Evolutionary conservation across 129 eudicot species (phyloP).

Genomic region (Chrysanthemum makinoi): DNA sequence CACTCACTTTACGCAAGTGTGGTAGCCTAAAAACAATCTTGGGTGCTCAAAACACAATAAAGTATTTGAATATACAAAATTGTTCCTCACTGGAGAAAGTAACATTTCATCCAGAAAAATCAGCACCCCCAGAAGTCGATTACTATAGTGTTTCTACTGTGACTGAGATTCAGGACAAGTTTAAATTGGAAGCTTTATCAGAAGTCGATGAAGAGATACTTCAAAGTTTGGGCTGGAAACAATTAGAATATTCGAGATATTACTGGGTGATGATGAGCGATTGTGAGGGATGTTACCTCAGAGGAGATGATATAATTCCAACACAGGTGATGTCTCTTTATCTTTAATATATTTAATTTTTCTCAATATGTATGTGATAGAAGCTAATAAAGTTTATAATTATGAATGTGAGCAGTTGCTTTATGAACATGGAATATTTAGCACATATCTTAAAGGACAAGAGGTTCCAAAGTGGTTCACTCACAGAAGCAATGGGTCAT

Average conservation of each 20-base stretch:
- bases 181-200: slow-evolving; percentile 4
- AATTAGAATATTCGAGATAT: background rate
- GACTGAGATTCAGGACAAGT: slow-evolving; percentile 20
- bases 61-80: background rate
- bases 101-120: slow-evolving; percentile 18
- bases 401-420: background rate
- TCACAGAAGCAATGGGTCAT: background rate
- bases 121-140: background rate
- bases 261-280: background rate
- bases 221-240: slow-evolving; percentile 17
- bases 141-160: background rate
- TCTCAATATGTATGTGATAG: background rate
- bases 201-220: slow-evolving; percentile 17
- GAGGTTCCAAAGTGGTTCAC: slow-evolving; percentile 20
- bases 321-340: background rate
- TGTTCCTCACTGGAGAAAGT: background rate
- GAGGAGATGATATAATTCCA: background rate
- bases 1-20: background rate
- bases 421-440: slow-evolving; percentile 29
- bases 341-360: background rate
- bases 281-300: background rate
- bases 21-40: slow-evolving; percentile 15
- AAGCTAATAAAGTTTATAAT: background rate
- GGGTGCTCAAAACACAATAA: slow-evolving; percentile 10
- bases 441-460: slow-evolving; percentile 26